These are phyloP conservation scores for Choiromyces venosus DNA, from an alignment of 495 filamentous ascomycete species.

Conservation along the genomic window DNA sequence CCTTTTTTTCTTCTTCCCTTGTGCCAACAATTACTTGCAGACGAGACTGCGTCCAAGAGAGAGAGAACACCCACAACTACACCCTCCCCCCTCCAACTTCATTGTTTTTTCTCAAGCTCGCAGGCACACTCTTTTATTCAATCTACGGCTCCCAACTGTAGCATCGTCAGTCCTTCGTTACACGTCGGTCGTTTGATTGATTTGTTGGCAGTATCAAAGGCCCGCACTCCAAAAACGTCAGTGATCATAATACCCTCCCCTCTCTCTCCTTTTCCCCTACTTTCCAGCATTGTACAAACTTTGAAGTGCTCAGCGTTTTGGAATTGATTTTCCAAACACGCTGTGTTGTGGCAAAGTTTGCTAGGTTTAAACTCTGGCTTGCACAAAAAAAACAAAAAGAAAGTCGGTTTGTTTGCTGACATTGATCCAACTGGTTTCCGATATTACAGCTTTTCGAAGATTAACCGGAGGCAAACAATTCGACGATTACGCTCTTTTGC, in stretches of 20 bases:
- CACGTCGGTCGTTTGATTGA: neutral
- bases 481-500: conserved; percentile 1
- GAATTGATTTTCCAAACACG: neutral
- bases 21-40: neutral
- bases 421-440: neutral
- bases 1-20: neutral
- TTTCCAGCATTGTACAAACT: neutral
- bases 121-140: neutral
- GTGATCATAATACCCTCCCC: neutral
- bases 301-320: neutral
- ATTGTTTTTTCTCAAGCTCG: neutral
- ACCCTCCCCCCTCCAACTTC: neutral
- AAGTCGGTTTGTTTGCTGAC: neutral
- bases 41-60: no score
- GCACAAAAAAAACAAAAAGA: neutral
- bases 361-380: neutral
- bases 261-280: neutral
- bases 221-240: neutral
- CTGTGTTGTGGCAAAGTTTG: neutral
- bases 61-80: no score
- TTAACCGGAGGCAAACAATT: neutral
- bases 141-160: neutral
- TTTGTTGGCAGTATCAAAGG: neutral
- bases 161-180: neutral
- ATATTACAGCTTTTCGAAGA: neutral